Evolutionary conservation across 345 rosid genomes (phyloP), one percentile per base, ranked within the genome.

Genomic region (Kandelia obovata): DNA sequence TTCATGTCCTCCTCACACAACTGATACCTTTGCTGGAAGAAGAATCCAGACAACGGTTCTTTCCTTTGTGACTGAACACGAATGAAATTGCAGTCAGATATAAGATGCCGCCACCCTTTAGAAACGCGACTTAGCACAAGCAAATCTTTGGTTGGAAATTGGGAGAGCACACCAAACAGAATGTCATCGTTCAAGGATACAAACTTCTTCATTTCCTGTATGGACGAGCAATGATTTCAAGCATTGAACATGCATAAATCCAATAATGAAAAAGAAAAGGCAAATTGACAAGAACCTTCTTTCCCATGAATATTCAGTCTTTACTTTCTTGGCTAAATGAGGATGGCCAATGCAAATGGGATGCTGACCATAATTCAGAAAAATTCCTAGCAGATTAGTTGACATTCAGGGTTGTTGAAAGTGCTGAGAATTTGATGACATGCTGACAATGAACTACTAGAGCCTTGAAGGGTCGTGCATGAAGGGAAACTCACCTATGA

Each of bases 1-100:
- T 46, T 47, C 15, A 77, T 67, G 73, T 79, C 85, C 37, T 72
- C 69, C 4, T 11, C 1, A 43, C 73, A 56, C 72, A 56, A 69
- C 19, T 43, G 28, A 62, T 17, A 77, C 67, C 69, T 75, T 37
- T 74, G 75, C 56, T 74, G 85, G 66, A 77, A 67, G 57, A 81
- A 65, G 80, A 84, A 84, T 63, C 83, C 83, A 13, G 80, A 70
- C 25, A 77, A 7, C 0, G 73, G 70, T 60, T 79, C 80, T 66
- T 7, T 62, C 63, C 47, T 77, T 47, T 32, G 68, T 3, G 81
- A 77, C 31, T 79, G 80, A 62, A 49, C 57, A 64, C 43, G 68
- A 47, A 68, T 68, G 72, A 81, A 84, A 58, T 68, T 5, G 25
- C 61, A 51, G 47, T 79, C 75, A 1, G 75, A 67, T 47, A 79